Base-by-base conservation (phyloP, 106 monocot genomes). In the Acorus calamus region DNA sequence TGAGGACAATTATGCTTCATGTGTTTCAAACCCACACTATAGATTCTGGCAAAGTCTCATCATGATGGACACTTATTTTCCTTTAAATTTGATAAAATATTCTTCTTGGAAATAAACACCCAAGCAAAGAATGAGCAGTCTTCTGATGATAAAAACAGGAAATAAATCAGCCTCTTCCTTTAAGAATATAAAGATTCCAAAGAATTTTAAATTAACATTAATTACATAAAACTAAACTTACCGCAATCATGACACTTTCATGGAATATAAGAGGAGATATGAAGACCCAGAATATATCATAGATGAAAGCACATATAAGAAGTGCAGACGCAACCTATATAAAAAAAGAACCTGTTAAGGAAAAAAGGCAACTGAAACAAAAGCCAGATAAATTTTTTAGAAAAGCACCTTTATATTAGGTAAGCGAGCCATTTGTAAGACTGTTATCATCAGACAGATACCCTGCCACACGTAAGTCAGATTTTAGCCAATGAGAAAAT, bases 241-340 rank as follows among this genome's bases (percentile, higher is more conserved):
- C 92, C 41, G 80, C 71, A 59, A 92, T 80, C 92, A 92, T 88
- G 46, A 92, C 92, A 57, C 88, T 92, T 66, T 88, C 69, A 44
- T 85, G 56, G 55, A 92, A 92, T 13, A 92, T 82, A 47, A 82
- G 73, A 3, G 92, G 92, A 67, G 88, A 92, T 11, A 92, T 47
- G 82, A 92, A 92, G 51, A 84, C 84, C 92, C 92, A 92, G 63
- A 88, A 92, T 72, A 92, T 88, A 69, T 92, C 92, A 66, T 92
- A 92, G 49, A 64, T 55, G 71, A 92, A 92, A 53, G 88, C 92
- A 66, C 70, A 63, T 49, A 63, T 66, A 65, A 92, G 92, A 70
- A 92, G 88, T 50, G 78, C 79, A 48, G 88, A 50, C 68, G 92
- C 92, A 70, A 92, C 92, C 92, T 92, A 80, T 50, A 74, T 63